Evolutionary conservation across 2,329 filamentous ascomycete genomes (phyloP), one percentile per base, ranked within the genome.

Genomic region (Microascus cirrosus): DNA sequence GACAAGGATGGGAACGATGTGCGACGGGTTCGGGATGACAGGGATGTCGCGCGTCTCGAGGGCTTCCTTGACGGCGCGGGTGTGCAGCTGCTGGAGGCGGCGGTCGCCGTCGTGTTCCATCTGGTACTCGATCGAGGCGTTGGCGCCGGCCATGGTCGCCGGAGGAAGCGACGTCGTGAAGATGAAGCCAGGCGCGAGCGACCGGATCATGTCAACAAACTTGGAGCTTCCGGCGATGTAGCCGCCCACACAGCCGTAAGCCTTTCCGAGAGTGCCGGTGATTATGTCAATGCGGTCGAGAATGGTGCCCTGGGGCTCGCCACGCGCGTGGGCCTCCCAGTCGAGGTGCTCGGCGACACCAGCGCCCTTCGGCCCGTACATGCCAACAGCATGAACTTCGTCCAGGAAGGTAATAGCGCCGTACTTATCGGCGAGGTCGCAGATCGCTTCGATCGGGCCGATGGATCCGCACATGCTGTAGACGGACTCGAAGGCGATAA

Each of bases 381-480:
- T 97, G 69, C 94, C 94, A 24, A 99, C 94, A 52, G 94, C 94
- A 75, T 99, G 94, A 61, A 99, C 94, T 83, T 99, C 94, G 70
- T 99, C 94, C 69, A 96, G 79, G 72, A 99, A 99, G 65, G 94
- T 99, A 62, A 99, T 85, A 45, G 94, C 94, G 60, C 94, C 94
- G 70, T 99, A 99, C 77, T 96, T 96, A 62, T 97, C 92, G 11
- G 94, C 93, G 57, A 99, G 77, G 69, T 99, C 91, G 71, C 93
- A 97, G 61, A 99, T 97, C 68, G 87, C 87, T 74, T 92, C 90
- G 65, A 99, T 99, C 0, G 94, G 94, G 0, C 91, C 94, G 69
- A 99, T 90, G 18, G 91, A 96, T 62, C 94, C 94, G 69, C 94
- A 99, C 94, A 99, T 99, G 77, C 91, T 96, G 76, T 99, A 99